Evolutionary conservation across 306 rosid species (phyloP).

Genomic region (Cicer cuneatum): DNA sequence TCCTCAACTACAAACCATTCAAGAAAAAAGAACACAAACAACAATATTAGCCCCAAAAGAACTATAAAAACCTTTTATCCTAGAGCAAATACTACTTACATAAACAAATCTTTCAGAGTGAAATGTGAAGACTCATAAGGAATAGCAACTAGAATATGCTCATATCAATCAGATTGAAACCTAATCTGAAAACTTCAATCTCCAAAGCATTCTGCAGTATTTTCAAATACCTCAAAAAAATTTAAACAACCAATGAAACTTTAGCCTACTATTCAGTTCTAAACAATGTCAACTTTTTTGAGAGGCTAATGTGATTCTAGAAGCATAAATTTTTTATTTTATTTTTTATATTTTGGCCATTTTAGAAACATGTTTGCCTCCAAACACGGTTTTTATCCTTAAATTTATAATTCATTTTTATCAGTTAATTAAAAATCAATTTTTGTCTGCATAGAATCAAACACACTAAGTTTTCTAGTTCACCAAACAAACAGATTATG

Average conservation of each 20-base stretch:
- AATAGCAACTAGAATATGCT: neutral
- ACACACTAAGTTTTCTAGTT: neutral
- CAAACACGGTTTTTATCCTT: no score
- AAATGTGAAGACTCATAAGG: constrained; percentile 12
- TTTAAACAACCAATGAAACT: neutral
- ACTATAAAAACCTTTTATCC: neutral
- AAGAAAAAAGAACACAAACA: constrained; percentile 34
- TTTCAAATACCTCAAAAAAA: constrained; percentile 26
- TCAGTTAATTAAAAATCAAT: neutral
- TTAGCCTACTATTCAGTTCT: neutral
- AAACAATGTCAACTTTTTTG: neutral
- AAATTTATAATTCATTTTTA: no score
- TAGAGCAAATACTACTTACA: constrained; percentile 8
- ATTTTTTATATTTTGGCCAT: no score
- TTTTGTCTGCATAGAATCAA: neutral
- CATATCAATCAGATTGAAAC: neutral
- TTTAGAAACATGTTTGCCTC: no score
- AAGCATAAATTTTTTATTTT: no score
- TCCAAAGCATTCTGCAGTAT: constrained; percentile 6
- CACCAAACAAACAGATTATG: constrained; percentile 3
- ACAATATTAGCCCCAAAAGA: constrained; percentile 35
- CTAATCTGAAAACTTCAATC: constrained; percentile 21
- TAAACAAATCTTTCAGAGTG: constrained; percentile 10
- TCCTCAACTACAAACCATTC: constrained; percentile 53
- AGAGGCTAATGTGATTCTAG: no score